Evolutionary conservation across 176 grass and related monocot genomes (phyloP), one percentile per base, ranked within the genome.

Genomic region (Cenchrus americanus): DNA sequence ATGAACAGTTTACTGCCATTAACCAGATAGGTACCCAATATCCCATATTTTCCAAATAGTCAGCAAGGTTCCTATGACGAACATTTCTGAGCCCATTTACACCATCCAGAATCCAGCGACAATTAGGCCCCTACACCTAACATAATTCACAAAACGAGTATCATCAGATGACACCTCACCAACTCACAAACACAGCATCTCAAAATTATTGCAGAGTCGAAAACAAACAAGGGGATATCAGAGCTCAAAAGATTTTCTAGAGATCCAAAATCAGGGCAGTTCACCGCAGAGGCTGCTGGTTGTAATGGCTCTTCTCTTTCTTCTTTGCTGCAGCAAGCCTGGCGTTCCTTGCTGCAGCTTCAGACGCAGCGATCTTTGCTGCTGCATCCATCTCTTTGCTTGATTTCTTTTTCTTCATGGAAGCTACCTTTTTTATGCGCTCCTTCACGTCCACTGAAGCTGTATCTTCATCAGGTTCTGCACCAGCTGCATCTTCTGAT

Each of bases 241-340:
- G 64, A 48, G n/a, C 50, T 81, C 37, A 59, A n/a, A 54, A 81
- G 54, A n/a, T 40, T 57, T 11, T 55, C 48, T 37, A 32, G 30
- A 14, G 27, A 62, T 71, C 49, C 76, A 80, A 59, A 51, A 68
- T 32, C 17, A 41, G 26, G 58, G 50, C 6, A 58, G 40, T 84
- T 89, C 85, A 92, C 84, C 94, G 89, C 32, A 87, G 67, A 10
- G 94, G 94, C 72, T 97, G 94, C 78, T 97, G 94, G 73, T 97
- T 97, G 65, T 97, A 92, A 75, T 94, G 94, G 77, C 54, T 94
- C 88, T 97, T 97, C 81, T 97, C 94, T 92, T 94, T 97, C 88
- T 97, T 97, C 81, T 94, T 97, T 5, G 94, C 94, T 44, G 92
- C 88, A 1, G 88, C 90, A 21, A 97, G 90, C 69, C 65, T 88